These are phyloP conservation scores for Oidiodendron maius DNA, from an alignment of 495 filamentous ascomycete species.

Conservation along the genomic window DNA sequence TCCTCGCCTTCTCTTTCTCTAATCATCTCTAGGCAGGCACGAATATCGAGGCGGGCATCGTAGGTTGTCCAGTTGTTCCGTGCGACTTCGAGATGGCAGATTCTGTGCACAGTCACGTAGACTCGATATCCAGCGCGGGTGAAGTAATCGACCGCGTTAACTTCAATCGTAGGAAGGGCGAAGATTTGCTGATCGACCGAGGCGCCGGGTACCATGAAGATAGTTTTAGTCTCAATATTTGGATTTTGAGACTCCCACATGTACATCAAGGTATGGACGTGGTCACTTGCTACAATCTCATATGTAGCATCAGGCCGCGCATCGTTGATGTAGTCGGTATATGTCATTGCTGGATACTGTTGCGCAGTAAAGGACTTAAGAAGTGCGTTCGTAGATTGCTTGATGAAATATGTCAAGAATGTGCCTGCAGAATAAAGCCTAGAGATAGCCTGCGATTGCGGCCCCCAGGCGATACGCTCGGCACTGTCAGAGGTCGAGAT, in stretches of 20 bases:
- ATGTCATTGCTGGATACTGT: slow-evolving; percentile 43
- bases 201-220: slow-evolving; percentile 58
- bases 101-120: slow-evolving; percentile 54
- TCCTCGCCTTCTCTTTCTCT: slow-evolving; percentile 30
- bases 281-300: slow-evolving; percentile 42
- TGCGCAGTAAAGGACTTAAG: slow-evolving; percentile 48
- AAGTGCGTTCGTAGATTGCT: slow-evolving; percentile 47
- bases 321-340: slow-evolving; percentile 41
- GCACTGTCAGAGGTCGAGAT: too few relatives aligned
- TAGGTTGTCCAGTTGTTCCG: slow-evolving; percentile 51
- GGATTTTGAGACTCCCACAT: slow-evolving; percentile 44
- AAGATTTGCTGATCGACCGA: slow-evolving; percentile 59
- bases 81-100: slow-evolving; percentile 48
- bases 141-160: slow-evolving; percentile 62
- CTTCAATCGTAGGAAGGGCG: slow-evolving; percentile 57
- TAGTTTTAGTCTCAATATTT: slow-evolving; percentile 31
- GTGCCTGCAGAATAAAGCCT: slow-evolving; percentile 36
- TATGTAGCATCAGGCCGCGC: slow-evolving; percentile 31
- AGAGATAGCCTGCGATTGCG: too few relatives aligned
- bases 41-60: slow-evolving; percentile 57
- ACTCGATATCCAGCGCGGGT: slow-evolving; percentile 51
- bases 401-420: slow-evolving; percentile 52
- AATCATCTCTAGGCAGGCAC: slow-evolving; percentile 51
- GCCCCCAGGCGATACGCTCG: too few relatives aligned
- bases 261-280: slow-evolving; percentile 45